These are phyloP conservation scores for Teunomyces aglyptinius DNA, from an alignment of 805 yeast species.

Conservation along the genomic window DNA sequence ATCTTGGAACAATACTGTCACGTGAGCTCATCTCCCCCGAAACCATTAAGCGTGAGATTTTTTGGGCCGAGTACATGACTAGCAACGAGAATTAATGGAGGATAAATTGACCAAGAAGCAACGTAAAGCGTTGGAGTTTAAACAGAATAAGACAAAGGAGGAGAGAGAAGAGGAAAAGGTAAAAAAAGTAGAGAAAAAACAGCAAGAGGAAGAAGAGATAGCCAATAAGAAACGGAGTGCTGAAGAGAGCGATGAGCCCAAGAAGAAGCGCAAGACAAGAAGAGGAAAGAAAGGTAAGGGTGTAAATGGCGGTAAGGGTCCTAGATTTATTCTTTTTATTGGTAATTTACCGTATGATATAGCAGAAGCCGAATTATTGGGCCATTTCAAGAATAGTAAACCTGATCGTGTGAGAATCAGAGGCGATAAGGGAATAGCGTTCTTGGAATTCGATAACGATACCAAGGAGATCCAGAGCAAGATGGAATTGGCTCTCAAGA, in stretches of 20 bases:
- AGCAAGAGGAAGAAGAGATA: constrained; percentile 29
- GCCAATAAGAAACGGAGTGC: constrained; percentile 23
- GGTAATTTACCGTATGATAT: constrained; percentile 84
- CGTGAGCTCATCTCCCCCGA: constrained; percentile 3
- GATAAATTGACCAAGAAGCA: constrained; percentile 63
- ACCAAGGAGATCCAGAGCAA: constrained; percentile 65
- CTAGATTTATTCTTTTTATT: constrained; percentile 78
- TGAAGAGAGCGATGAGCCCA: constrained; percentile 12
- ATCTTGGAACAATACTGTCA: background rate
- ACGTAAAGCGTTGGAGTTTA: constrained; percentile 59
- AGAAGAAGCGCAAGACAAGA: constrained; percentile 64
- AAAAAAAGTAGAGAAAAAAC: constrained; percentile 32
- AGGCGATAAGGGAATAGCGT: constrained; percentile 86
- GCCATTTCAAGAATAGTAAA: constrained; percentile 69
- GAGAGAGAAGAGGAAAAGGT: constrained; percentile 34
- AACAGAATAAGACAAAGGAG: constrained; percentile 40
- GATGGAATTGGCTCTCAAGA: constrained; percentile 79
- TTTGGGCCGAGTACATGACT: background rate
- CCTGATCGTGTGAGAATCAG: constrained; percentile 81
- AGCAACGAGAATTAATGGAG: constrained; percentile 8
- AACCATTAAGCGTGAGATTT: background rate
- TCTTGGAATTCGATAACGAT: constrained; percentile 70
- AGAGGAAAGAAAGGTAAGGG: constrained; percentile 74
- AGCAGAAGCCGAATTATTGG: constrained; percentile 56
- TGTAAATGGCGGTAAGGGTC: constrained; percentile 46